Evolutionary conservation across 805 yeast species (phyloP).

Genomic region (Cyberlindnera japonica): DNA sequence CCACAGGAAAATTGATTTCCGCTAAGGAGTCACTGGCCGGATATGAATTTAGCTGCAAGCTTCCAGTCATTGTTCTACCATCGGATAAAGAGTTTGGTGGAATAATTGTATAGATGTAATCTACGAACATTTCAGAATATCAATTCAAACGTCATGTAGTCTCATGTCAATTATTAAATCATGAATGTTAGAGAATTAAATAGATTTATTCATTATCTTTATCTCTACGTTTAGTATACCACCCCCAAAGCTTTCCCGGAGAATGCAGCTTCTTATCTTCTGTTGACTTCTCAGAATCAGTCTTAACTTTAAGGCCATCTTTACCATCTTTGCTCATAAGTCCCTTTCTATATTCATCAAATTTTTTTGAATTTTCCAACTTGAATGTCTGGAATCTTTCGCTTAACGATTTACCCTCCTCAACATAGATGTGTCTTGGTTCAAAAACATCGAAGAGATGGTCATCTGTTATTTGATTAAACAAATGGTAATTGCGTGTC

Average conservation of each 20-base stretch:
- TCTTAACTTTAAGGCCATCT: slow-evolving; percentile 2
- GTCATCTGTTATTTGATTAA: slow-evolving; percentile 57
- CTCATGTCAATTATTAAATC: background rate
- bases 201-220: slow-evolving; percentile 3
- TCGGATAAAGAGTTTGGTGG: slow-evolving; percentile 47
- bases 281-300: slow-evolving; percentile 5
- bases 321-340: slow-evolving; percentile 8
- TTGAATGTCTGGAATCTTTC: slow-evolving; percentile 32
- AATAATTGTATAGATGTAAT: slow-evolving; percentile 26
- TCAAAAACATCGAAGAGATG: slow-evolving; percentile 62
- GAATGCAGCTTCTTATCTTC: slow-evolving; percentile 8
- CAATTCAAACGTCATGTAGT: background rate
- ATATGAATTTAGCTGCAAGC: slow-evolving; percentile 38
- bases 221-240: slow-evolving; percentile 17
- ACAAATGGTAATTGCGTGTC: slow-evolving; percentile 53
- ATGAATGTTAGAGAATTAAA: background rate
- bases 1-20: slow-evolving; percentile 32
- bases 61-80: slow-evolving; percentile 45
- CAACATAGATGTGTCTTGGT: slow-evolving; percentile 38
- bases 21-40: slow-evolving; percentile 36
- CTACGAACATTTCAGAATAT: background rate
- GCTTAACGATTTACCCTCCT: slow-evolving; percentile 18
- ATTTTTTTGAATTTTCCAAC: slow-evolving; percentile 26
- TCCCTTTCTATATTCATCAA: slow-evolving; percentile 21
- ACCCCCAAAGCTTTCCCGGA: slow-evolving; percentile 20